These are phyloP conservation scores for Astragalus membranaceus DNA, from an alignment of 306 rosid species.

Conservation along the genomic window DNA sequence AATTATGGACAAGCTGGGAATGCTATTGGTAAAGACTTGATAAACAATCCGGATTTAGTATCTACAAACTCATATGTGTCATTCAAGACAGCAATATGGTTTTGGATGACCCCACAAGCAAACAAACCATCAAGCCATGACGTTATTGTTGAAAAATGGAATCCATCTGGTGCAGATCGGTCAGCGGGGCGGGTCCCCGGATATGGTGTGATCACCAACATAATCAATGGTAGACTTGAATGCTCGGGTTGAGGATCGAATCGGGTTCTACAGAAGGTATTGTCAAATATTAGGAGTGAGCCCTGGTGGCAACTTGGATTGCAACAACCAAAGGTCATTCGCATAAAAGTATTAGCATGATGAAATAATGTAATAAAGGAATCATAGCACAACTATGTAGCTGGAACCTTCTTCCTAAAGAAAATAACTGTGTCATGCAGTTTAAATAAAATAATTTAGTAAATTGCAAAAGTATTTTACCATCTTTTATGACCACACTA, in stretches of 20 bases:
- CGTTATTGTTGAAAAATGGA: conserved; percentile 51
- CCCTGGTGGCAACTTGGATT: conserved; percentile 32
- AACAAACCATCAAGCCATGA: conserved; percentile 69
- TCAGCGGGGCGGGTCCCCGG: conserved; percentile 29
- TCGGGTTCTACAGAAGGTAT: conserved; percentile 27
- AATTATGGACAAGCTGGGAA: conserved; percentile 52
- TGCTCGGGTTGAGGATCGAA: conserved; percentile 18
- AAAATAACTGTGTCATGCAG: neutral
- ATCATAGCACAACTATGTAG: neutral
- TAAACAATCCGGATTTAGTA: conserved; percentile 49
- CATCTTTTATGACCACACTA: neutral
- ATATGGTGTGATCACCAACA: conserved; percentile 35
- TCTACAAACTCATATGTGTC: conserved; percentile 36
- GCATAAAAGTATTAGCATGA: neutral
- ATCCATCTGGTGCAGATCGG: conserved; percentile 31
- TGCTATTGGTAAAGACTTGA: conserved; percentile 25
- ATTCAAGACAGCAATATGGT: conserved; percentile 68
- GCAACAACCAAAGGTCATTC: conserved; percentile 33
- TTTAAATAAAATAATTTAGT: neutral
- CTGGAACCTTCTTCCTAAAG: neutral
- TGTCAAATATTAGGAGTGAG: conserved; percentile 25
- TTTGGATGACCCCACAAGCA: conserved; percentile 68
- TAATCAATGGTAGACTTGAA: conserved; percentile 23
- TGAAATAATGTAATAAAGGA: neutral
- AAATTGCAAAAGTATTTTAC: neutral